phyloP scores from a whole-genome alignment of 306 rosid species.

The Cucumis cinereus region DNA sequence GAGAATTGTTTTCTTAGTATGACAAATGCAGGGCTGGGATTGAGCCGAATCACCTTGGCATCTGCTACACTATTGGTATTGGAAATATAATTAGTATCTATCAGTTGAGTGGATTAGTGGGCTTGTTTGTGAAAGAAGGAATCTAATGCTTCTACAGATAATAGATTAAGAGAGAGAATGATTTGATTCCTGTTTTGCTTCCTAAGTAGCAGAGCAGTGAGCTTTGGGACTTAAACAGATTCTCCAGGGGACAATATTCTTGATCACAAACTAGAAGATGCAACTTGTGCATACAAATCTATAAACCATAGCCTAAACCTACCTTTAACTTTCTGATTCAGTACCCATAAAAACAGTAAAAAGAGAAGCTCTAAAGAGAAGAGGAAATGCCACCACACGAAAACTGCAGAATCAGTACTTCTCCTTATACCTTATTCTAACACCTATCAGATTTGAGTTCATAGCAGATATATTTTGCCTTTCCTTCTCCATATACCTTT shows the following conservation, averaged over 20 bases:
- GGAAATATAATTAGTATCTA: neutral
- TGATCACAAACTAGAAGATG: constrained; percentile 29
- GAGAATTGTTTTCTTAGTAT: too few species aligned
- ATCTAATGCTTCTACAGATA: neutral
- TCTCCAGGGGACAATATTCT: constrained; percentile 45
- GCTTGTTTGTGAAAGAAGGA: neutral
- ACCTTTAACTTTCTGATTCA: constrained; percentile 9
- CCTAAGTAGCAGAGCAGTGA: neutral
- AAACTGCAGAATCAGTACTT: neutral
- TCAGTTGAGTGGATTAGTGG: constrained; percentile 2
- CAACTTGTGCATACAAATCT: neutral
- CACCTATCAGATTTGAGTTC: constrained; percentile 31
- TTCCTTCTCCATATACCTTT: constrained; percentile 31
- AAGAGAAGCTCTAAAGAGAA: constrained; percentile 3
- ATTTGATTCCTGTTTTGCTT: neutral
- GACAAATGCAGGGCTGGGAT: too few species aligned
- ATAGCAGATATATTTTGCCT: constrained; percentile 37
- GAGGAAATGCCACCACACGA: neutral
- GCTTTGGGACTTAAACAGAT: neutral
- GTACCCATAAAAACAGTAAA: constrained; percentile 7
- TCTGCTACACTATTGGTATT: neutral
- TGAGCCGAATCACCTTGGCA: too few species aligned
- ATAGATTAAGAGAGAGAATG: neutral
- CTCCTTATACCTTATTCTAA: neutral
- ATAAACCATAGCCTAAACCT: neutral